Percentiles rank a stretch among this genome's conserved stretches.
Evolutionary conservation across 129 eudicot genomes (phyloP).

Genomic region (Escallonia herrerae): DNA sequence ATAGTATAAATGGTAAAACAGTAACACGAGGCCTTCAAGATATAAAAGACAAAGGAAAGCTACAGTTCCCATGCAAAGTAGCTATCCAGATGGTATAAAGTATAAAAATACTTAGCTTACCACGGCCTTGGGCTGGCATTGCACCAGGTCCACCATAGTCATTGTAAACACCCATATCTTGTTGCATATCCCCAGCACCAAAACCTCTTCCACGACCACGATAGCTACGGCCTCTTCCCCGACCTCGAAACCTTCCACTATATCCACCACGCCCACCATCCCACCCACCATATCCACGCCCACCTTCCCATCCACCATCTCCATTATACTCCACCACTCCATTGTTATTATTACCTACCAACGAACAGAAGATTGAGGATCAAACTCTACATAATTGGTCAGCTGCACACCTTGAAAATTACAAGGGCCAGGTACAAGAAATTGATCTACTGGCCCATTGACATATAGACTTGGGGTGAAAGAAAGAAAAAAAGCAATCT

Average conservation of each 20-base stretch:
- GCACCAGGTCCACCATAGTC: constrained; percentile 24
- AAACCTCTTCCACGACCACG: constrained; percentile 34
- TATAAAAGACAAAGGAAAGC: too few species aligned
- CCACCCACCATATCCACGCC: constrained; percentile 20
- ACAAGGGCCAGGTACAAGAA: too few species aligned
- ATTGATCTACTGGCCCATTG: too few species aligned
- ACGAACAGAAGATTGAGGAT: too few species aligned
- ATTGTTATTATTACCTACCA: constrained; percentile 19
- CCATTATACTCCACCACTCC: constrained; percentile 31
- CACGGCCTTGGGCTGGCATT: constrained; percentile 31
- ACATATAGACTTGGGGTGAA: not conserved
- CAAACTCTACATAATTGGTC: too few species aligned
- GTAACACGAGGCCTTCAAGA: too few species aligned
- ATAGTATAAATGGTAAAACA: too few species aligned
- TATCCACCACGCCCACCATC: constrained; percentile 21
- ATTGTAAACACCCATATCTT: constrained; percentile 17
- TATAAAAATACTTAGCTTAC: constrained; percentile 12
- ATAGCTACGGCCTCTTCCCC: constrained; percentile 20
- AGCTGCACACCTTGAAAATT: too few species aligned
- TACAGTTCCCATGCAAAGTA: too few species aligned
- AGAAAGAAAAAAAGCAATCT: too few species aligned
- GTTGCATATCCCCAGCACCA: constrained; percentile 22
- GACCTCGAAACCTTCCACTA: constrained; percentile 14
- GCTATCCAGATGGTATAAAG: too few species aligned
- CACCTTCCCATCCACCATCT: constrained; percentile 28